Conservation (phyloP, 73 alveolate genomes). For the Paramecium tetraurelia region DNA sequence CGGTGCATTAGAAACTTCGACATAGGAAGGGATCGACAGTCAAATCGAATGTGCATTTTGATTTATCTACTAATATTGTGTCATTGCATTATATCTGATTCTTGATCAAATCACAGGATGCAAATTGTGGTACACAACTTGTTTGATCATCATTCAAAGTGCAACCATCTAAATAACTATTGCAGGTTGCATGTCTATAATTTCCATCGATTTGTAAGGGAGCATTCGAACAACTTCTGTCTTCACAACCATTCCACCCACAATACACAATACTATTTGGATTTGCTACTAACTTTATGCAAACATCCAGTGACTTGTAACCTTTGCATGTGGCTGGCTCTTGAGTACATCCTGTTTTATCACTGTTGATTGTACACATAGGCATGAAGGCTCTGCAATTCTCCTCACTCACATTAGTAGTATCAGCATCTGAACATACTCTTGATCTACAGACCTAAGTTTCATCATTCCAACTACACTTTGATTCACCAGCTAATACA, state of each 20-base stretch:
- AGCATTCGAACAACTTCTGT: not conserved
- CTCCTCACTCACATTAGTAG: not conserved
- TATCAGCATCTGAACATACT: not conserved
- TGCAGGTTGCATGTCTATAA: not conserved
- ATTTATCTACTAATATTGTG: not conserved
- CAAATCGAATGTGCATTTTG: not conserved
- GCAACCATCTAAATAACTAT: not conserved
- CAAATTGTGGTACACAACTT: not conserved
- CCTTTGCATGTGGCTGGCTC: not conserved
- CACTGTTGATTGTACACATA: not conserved
- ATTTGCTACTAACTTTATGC: not conserved
- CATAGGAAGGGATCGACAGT: not conserved
- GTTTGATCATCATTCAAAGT: not conserved
- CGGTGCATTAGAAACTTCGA: not conserved
- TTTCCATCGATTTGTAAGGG: not conserved
- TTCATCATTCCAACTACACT: slow-evolving; percentile 11
- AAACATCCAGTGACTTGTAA: not conserved
- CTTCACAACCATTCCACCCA: slow-evolving; percentile 31
- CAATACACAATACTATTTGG: not conserved
- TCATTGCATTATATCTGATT: not conserved
- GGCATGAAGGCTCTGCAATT: not conserved
- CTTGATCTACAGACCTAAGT: not conserved
- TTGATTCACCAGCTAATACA: not conserved
- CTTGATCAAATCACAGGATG: not conserved
- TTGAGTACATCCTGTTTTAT: not conserved